Evolutionary conservation across 495 filamentous ascomycete species (phyloP), one percentile per base, ranked within the genome.

Genomic region (Trichoderma gamsii): DNA sequence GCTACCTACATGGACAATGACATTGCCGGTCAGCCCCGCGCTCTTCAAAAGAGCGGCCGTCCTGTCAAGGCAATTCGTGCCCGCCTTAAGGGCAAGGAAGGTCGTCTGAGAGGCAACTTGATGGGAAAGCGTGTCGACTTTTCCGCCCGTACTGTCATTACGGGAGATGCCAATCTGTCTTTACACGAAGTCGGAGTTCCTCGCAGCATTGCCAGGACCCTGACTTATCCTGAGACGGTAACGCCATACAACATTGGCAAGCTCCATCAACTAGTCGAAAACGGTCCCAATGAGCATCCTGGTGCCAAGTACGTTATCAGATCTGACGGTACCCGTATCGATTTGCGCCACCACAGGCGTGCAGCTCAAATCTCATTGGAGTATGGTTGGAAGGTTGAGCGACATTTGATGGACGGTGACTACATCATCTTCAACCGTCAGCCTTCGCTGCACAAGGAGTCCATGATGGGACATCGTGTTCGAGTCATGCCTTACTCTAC

Each of bases 91-190:
- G 95, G 96, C 67, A 99, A 99, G 75, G 95, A 99, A 77, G 95
- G 95, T 73, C 92, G 95, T 80, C 83, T 99, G 18, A 91, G 95
- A 77, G 95, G 96, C 72, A 99, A 98, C 75, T 84, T 98, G 81
- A 99, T 99, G 95, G 95, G 95, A 51, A 99, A 99, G 79, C 95
- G 95, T 85, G 95, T 99, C 41, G 95, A 99, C 74, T 99, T 99
- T 77, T 99, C 95, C 1, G 96, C 95, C 21, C 96, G 95, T 88
- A 99, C 95, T 35, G 95, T 99, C 78, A 99, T 98, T 75, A 99
- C 95, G 67, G 95, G 95, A 76, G 95, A 99, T 76, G 96, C 95
- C 21, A 97, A 97, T 73, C 81, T 98, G 70, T 96, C 92, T 29
- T 83, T 99, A 27, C 93, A 98, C 72, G 91, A 99, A 81, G 95